phyloP scores from a whole-genome alignment of 139 green algal genomes.

The Nannochloris sp. region DNA sequence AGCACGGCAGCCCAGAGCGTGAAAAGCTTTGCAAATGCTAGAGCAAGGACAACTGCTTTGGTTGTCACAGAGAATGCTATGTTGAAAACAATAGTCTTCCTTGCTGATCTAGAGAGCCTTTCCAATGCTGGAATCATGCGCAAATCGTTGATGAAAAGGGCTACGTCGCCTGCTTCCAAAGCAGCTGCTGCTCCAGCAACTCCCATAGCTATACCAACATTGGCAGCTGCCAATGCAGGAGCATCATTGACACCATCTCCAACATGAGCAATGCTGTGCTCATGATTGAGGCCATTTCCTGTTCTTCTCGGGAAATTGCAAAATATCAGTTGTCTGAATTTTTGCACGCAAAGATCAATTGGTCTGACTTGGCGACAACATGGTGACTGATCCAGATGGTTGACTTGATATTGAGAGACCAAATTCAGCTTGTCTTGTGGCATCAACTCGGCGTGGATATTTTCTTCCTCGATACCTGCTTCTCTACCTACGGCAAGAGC shows the following conservation, averaged over 20 bases:
- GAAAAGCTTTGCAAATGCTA: slow-evolving; percentile 32
- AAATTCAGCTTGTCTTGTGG: slow-evolving; percentile 41
- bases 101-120: slow-evolving; percentile 22
- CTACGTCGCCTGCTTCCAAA: slow-evolving; percentile 60
- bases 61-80: slow-evolving; percentile 36
- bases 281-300: background rate
- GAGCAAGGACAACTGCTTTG: slow-evolving; percentile 38
- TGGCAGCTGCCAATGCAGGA: slow-evolving; percentile 84
- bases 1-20: slow-evolving; percentile 49
- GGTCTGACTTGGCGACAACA: background rate
- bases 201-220: slow-evolving; percentile 88
- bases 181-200: slow-evolving; percentile 44
- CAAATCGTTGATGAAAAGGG: slow-evolving; percentile 64
- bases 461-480: slow-evolving; percentile 42
- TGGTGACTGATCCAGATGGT: background rate
- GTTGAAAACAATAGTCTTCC: slow-evolving; percentile 41
- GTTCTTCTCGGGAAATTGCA: slow-evolving; percentile 7
- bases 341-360: background rate
- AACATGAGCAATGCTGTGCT: slow-evolving; percentile 78
- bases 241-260: slow-evolving; percentile 97
- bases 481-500: slow-evolving; percentile 51
- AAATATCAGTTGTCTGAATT: slow-evolving; percentile 18
- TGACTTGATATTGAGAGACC: slow-evolving; percentile 12
- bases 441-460: slow-evolving; percentile 34
- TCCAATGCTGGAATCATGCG: slow-evolving; percentile 31